phyloP scores from a whole-genome alignment of 148 eudicot genomes.

The Chenopodium formosanum region DNA sequence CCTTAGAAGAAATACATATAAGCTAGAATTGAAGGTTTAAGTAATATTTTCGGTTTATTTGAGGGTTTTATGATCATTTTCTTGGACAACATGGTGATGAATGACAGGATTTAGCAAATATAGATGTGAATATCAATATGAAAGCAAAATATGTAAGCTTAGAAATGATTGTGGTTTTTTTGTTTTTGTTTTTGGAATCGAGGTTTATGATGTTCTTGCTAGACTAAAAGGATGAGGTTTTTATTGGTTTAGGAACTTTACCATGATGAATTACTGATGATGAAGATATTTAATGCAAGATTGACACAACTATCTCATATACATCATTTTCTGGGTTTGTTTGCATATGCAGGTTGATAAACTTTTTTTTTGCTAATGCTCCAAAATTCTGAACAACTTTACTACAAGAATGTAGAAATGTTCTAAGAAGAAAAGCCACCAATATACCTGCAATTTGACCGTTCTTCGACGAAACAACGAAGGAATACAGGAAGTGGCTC shows the following conservation, averaged over 20 bases:
- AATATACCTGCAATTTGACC: conserved; percentile 47
- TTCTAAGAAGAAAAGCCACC: conserved; percentile 1
- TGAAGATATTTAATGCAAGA: conserved; percentile 15
- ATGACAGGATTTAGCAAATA: too few species aligned
- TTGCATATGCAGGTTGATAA: conserved; percentile 11
- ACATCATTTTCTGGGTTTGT: conserved; percentile 5
- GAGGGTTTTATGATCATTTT: conserved; percentile 14
- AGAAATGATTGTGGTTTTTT: neutral
- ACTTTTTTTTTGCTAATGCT: neutral
- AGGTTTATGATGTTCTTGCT: neutral
- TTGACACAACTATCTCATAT: conserved; percentile 12
- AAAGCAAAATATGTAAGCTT: neutral
- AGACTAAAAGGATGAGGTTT: neutral
- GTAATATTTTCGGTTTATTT: too few species aligned
- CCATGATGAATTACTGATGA: conserved; percentile 10
- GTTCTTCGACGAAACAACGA: conserved; percentile 43
- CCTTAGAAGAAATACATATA: neutral
- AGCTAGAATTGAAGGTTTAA: neutral
- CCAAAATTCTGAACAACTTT: neutral
- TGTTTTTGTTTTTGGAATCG: neutral
- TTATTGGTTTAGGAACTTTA: conserved; percentile 7
- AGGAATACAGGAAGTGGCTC: conserved; percentile 37
- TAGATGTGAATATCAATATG: neutral
- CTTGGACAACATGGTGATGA: neutral
- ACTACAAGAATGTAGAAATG: neutral